Base-by-base conservation (phyloP, 768 basidiomycete genomes). In the Ephemerocybe angulata region DNA sequence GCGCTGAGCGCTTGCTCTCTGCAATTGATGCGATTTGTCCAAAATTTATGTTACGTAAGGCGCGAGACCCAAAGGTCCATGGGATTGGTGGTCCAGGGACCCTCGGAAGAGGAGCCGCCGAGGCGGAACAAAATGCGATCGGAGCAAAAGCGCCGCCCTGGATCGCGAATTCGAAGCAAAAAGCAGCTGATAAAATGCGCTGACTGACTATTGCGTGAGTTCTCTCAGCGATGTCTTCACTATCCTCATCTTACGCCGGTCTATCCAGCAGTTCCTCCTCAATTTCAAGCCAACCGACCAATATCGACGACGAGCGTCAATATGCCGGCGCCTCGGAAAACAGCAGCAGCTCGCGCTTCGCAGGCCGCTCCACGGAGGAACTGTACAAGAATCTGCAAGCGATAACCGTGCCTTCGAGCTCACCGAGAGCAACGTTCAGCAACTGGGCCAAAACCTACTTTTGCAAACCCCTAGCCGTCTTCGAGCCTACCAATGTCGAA, bases 371-470 rank as follows among this genome's bases (percentile, higher is more conserved):
- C 33, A 56, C 55, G 24, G 10, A 50, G 22, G 21, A 56, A 4
- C 79, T 90, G 33, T 81, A 81, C 64, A 65, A 67, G 25, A 76
- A 78, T 4, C 77, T 92, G 30, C 67, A 71, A 22, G 81, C 82
- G 46, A 75, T 87, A 60, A 82, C 83, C 31, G 64, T 84, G 56
- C 71, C 82, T 52, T 53, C 69, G 41, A 42, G 65, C 40, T 50
- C 48, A n/a, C 49, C 48, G 3, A 63, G 70, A 8, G 67, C 80
- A 5, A 67, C 63, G 27, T 95, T 95, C 76, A 72, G 76, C 4
- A 98, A 96, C 73, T 98, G 96, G 96, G 93, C 86, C 4, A 77
- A 72, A 50, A 93, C 90, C 4, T 97, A 87, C 70, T 64, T 72
- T 19, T 92, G 89, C 63, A 64, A 65, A 1, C 91, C 93, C 17